A percentile compares a stretch with the other conserved stretches of the same genome.
phyloP scores from a whole-genome alignment of 306 rosid species.

The Vigna unguiculata region DNA sequence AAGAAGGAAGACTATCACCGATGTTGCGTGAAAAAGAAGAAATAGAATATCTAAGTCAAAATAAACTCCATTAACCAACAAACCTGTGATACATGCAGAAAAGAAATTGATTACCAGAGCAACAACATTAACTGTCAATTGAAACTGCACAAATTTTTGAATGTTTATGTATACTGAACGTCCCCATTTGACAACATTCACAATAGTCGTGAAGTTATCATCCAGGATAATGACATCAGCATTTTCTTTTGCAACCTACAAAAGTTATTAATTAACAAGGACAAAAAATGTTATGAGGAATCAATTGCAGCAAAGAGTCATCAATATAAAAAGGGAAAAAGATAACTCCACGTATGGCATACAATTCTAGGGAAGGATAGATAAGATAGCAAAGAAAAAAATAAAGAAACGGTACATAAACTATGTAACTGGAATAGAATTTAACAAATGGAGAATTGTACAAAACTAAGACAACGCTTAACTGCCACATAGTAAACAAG shows the following conservation, averaged over 20 bases:
- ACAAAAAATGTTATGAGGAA: conserved; percentile 12
- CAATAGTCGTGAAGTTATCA: conserved; percentile 84
- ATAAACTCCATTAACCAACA: conserved; percentile 28
- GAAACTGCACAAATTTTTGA: conserved; percentile 97
- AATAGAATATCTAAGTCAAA: conserved; percentile 8
- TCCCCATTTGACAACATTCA: conserved; percentile 93
- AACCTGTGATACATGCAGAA: conserved; percentile 95
- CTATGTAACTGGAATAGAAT: conserved; percentile 26
- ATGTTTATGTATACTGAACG: conserved; percentile 94
- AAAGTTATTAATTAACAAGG: conserved; percentile 37
- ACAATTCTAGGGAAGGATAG: neutral
- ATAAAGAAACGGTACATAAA: neutral
- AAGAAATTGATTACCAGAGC: conserved; percentile 84
- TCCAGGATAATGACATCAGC: conserved; percentile 94
- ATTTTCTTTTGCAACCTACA: conserved; percentile 94
- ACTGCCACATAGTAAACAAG: conserved; percentile 2
- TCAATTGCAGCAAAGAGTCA: conserved; percentile 25
- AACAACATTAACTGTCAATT: conserved; percentile 91
- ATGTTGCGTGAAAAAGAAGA: conserved; percentile 33
- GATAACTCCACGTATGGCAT: neutral
- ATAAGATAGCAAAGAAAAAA: conserved; percentile 7
- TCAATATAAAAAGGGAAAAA: conserved; percentile 1
- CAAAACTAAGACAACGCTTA: neutral
- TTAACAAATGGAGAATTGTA: conserved; percentile 8
- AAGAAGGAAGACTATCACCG: conserved; percentile 29